Base-by-base conservation (phyloP, 805 yeast genomes). In the Sungouiozyma ichnusensis region DNA sequence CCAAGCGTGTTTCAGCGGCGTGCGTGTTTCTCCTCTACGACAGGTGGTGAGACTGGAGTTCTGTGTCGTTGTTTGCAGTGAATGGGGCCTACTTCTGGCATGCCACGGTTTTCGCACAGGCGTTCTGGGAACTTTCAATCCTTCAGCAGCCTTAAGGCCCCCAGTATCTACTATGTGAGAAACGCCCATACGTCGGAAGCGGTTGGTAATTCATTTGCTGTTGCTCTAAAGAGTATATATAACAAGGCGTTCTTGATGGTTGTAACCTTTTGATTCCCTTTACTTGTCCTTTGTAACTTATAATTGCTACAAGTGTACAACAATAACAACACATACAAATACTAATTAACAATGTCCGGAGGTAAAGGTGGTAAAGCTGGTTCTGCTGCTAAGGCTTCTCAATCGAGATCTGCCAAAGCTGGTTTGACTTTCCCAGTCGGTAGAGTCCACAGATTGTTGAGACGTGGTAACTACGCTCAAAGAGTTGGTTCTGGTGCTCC, bases 401-500 rank as follows among this genome's bases (percentile, higher is more conserved):
- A 90, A 75, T 84, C 97, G 44, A 86, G 97, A 81, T 90, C 97
- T 57, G 81, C 96, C 52, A 90, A 87, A 77, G 97, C 97, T 65
- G 97, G 97, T 70, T 79, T 90, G 65, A 85, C 94, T 61, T 90
- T 90, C 94, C 97, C 97, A 74, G 97, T 90, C 56, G 97, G 97
- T 71, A 88, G 97, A 81, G 92, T 90, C 58, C 96, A 90, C 77
- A 81, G 97, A 74, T 77, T 88, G 59, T 73, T 90, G 64, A 85
- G 94, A 80, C 86, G 83, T 73, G 96, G 95, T 68, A 85, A 88
- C 81, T 85, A 90, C 75, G 94, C 97, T 64, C 94, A 88, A 74
- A 82, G 97, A 76, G 82, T 90, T 60, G 97, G 97, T 79, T 87
- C 97, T 55, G 96, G 95, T 80, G 97, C 97, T 62, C 97, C 97